Base-by-base conservation (phyloP, 805 yeast species). In the Candida succiphila region DNA sequence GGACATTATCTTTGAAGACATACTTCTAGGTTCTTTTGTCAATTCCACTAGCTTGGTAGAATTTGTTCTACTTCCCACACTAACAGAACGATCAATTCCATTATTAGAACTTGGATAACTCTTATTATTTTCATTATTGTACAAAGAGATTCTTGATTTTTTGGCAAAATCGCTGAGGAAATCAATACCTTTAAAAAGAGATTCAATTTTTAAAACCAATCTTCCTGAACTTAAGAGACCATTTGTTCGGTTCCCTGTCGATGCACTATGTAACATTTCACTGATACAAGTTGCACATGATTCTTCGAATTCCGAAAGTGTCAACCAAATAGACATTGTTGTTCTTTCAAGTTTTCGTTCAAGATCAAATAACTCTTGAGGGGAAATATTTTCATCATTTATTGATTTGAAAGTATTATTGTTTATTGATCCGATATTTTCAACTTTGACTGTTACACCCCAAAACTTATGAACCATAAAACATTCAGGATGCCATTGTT, bases 401-500 rank as follows among this genome's bases (percentile, higher is more conserved):
- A 35, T 38, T 26, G 23, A 35, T 33, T 24, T 37, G 21, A 19
- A 32, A 20, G 8, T 24, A 22, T 39, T 37, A n/a, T 44, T 32
- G 24, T 43, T 41, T 4, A 58, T 54, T 17, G 65, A 58, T 25
- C 64, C 88, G 19, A 80, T 68, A 7, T 72, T 61, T 32, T 70
- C 78, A 0, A 81, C 68, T 1, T 80, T 69, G 17, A 92, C 64
- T 37, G 78, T 71, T 16, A 88, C 94, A 51, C 86, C 87, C 98
- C 98, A 92, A 49, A 86, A 88, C 56, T 88, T 88, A 62, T 83
- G 88, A 31, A 92, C 94, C 87, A 94, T 94, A 52, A 87, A 92
- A 63, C 99, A 92, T 54, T 94, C 97, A 2, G 96, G 97, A 58
- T 92, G 99, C 99, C 99, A 92, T 52, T 86, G 94, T 54, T 88